A percentile compares a stretch with the other conserved stretches of the same genome.
Conservation (phyloP, 805 yeast genomes). For the Lipomyces yamadae region DNA sequence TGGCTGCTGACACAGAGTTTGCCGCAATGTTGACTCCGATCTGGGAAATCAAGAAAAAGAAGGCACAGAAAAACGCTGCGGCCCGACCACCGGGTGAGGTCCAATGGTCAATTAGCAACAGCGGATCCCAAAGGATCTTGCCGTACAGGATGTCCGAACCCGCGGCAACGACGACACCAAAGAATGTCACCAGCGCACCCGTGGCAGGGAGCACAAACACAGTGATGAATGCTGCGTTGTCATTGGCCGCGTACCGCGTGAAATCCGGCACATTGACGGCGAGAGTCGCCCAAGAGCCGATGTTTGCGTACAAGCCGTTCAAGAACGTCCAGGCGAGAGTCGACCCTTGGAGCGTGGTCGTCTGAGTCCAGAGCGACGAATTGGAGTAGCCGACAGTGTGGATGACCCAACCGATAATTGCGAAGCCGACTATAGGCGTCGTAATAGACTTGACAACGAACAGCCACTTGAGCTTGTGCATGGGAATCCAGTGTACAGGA, state of each 20-base stretch:
- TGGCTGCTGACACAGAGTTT: conserved; percentile 51
- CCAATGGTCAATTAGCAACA: conserved; percentile 22
- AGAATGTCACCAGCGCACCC: conserved; percentile 14
- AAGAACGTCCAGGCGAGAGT: conserved; percentile 24
- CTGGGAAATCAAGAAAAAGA: conserved; percentile 67
- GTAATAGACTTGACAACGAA: conserved; percentile 74
- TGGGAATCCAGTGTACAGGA: conserved; percentile 80
- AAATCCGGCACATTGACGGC: conserved; percentile 27
- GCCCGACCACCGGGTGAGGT: conserved; percentile 31
- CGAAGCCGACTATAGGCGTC: conserved; percentile 78
- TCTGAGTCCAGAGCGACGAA: conserved; percentile 10
- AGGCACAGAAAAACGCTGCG: conserved; percentile 34
- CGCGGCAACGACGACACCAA: conserved; percentile 29
- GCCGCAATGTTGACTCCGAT: conserved; percentile 71
- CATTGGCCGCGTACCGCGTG: conserved; percentile 53
- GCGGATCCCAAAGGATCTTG: conserved; percentile 27
- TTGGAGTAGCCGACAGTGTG: conserved; percentile 38
- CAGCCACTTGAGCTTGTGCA: conserved; percentile 79
- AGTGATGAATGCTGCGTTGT: conserved; percentile 4
- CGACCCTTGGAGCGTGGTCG: conserved; percentile 21
- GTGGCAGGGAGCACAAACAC: conserved; percentile 19
- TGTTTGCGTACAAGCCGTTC: conserved; percentile 19
- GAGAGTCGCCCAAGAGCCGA: conserved; percentile 22
- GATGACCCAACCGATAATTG: conserved; percentile 76
- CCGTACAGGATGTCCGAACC: conserved; percentile 31